A percentile compares a stretch with the other conserved stretches of the same genome.
phyloP scores from a whole-genome alignment of 2,329 filamentous ascomycete genomes.

The Beauveria scarabaeidicola region DNA sequence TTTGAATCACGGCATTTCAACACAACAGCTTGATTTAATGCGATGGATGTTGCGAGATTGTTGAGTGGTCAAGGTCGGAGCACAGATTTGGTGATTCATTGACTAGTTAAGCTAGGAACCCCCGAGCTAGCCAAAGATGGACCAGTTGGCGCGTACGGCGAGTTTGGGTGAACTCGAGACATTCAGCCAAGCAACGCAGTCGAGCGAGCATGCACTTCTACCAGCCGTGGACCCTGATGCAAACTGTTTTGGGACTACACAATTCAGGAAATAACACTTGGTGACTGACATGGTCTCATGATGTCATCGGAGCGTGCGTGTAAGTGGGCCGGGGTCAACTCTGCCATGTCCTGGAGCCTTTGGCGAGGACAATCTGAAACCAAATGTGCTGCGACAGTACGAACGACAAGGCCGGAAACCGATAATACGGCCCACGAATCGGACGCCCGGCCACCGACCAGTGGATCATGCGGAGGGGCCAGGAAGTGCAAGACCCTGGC shows the following conservation, averaged over 20 bases:
- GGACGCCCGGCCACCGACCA: not conserved
- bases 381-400: not conserved
- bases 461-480: no score
- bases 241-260: no score
- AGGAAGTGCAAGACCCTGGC: no score
- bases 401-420: not conserved
- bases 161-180: not conserved
- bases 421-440: not conserved
- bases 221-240: no score
- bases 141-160: not conserved
- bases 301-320: not conserved
- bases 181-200: no score
- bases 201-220: no score
- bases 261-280: not conserved
- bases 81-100: no score
- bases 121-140: not conserved
- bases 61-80: not conserved
- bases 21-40: not conserved
- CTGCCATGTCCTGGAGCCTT: not conserved
- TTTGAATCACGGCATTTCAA: not conserved
- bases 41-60: not conserved
- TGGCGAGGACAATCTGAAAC: not conserved
- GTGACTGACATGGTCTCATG: not conserved
- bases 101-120: no score
- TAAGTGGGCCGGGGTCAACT: not conserved